Conservation (phyloP, 2,329 filamentous ascomycete species). For the Alternaria incomplexa region DNA sequence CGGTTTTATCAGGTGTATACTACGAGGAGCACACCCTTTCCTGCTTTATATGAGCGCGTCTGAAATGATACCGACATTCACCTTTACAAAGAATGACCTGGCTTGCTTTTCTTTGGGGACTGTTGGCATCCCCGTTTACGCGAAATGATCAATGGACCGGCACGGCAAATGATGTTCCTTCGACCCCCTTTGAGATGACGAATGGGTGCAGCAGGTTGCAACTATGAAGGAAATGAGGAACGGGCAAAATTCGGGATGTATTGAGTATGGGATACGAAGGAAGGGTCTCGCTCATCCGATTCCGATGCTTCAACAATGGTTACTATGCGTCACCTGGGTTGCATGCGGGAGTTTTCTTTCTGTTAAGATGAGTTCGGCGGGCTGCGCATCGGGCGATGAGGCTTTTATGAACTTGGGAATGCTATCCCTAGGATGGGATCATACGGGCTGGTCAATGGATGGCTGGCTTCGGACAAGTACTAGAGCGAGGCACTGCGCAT, state of each 20-base stretch:
- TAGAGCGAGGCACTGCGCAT: conserved; percentile 19
- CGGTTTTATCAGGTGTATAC: conserved; percentile 41
- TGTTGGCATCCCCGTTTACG: conserved; percentile 33
- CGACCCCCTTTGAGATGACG: conserved; percentile 35
- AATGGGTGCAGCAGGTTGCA: conserved; percentile 37
- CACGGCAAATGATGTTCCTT: conserved; percentile 43
- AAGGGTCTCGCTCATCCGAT: conserved; percentile 31
- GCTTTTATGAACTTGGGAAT: conserved; percentile 10
- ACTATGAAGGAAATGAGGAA: conserved; percentile 33
- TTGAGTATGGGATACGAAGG: conserved; percentile 35
- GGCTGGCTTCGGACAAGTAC: conserved; percentile 28
- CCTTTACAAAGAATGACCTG: conserved; percentile 42
- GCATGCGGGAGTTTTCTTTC: conserved; percentile 48
- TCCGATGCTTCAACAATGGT: conserved; percentile 31
- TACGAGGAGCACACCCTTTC: conserved; percentile 43
- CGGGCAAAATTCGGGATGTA: conserved; percentile 41
- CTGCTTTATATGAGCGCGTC: conserved; percentile 47
- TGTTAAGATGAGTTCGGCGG: conserved; percentile 32
- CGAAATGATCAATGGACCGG: conserved; percentile 33
- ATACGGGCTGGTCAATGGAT: conserved; percentile 16
- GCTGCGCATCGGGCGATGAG: conserved; percentile 26
- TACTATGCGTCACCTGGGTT: conserved; percentile 37
- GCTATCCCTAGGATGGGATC: conserved; percentile 10
- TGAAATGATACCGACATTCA: conserved; percentile 49
- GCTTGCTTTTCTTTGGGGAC: conserved; percentile 42